Percentiles rank a stretch among this genome's conserved stretches.
phyloP scores from a whole-genome alignment of 306 rosid species.

The Herpetospermum pedunculosum region DNA sequence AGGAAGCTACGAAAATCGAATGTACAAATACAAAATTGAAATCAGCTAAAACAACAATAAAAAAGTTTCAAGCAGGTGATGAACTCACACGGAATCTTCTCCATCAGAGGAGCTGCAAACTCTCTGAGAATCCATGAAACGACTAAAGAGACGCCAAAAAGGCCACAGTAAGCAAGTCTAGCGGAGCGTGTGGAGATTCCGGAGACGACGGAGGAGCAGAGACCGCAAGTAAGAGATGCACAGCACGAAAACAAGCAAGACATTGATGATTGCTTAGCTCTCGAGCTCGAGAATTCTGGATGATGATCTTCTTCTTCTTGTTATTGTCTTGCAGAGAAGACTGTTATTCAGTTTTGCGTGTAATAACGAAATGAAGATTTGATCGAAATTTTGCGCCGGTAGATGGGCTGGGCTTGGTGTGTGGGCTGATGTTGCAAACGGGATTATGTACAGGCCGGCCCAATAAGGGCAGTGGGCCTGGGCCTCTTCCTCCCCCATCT shows the following conservation, averaged over 20 bases:
- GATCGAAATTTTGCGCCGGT: not conserved
- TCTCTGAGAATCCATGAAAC: slow-evolving; percentile 87
- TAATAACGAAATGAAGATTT: not conserved
- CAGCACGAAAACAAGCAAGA: slow-evolving; percentile 64
- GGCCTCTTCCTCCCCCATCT: no score
- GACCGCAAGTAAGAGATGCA: slow-evolving; percentile 55
- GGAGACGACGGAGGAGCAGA: slow-evolving; percentile 68
- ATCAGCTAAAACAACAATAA: not conserved
- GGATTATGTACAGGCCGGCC: slow-evolving; percentile 2
- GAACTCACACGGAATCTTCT: slow-evolving; percentile 72
- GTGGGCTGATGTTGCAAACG: not conserved
- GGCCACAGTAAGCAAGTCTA: slow-evolving; percentile 75
- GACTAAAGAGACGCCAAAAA: slow-evolving; percentile 67
- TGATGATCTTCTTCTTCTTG: not conserved
- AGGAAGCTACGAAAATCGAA: not conserved
- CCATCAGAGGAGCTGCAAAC: slow-evolving; percentile 70
- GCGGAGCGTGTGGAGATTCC: slow-evolving; percentile 81
- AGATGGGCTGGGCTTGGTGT: not conserved
- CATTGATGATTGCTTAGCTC: slow-evolving; percentile 37
- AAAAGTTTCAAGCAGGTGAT: not conserved
- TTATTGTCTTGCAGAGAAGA: not conserved
- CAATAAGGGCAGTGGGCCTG: not conserved
- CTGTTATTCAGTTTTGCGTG: not conserved
- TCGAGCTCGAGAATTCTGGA: not conserved
- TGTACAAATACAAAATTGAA: not conserved